phyloP scores from a whole-genome alignment of 306 rosid genomes.

The Begonia peltatifolia region DNA sequence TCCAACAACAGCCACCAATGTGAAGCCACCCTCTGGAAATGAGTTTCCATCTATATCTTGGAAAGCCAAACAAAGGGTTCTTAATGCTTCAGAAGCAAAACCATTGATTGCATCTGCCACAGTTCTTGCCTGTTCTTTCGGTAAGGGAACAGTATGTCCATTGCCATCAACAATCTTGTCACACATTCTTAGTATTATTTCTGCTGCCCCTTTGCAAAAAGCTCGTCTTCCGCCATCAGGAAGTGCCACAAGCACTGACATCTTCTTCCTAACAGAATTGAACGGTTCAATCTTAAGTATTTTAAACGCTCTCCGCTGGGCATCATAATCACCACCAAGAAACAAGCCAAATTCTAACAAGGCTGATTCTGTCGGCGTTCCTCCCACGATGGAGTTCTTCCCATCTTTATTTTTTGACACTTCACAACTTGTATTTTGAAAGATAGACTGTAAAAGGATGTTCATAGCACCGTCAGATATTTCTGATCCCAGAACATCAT shows the following conservation, averaged over 20 bases:
- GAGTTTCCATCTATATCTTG: slow-evolving; percentile 27
- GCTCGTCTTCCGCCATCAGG: slow-evolving; percentile 52
- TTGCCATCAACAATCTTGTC: slow-evolving; percentile 44
- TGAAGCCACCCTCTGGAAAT: slow-evolving; percentile 57
- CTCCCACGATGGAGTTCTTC: slow-evolving; percentile 53
- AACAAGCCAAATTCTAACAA: slow-evolving; percentile 60
- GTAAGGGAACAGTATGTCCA: slow-evolving; percentile 48
- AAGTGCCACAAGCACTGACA: slow-evolving; percentile 72
- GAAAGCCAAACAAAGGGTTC: slow-evolving; percentile 84
- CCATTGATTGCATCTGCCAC: slow-evolving; percentile 43
- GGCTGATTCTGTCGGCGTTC: slow-evolving; percentile 93
- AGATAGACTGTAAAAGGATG: slow-evolving; percentile 58
- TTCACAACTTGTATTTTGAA: slow-evolving; percentile 70
- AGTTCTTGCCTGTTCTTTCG: slow-evolving; percentile 22
- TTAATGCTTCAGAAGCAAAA: slow-evolving; percentile 78
- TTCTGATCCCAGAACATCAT: slow-evolving; percentile 27
- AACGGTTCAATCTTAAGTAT: slow-evolving; percentile 80
- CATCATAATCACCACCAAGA: slow-evolving; percentile 56
- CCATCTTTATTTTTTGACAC: slow-evolving; percentile 59
- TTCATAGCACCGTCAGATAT: slow-evolving; percentile 33
- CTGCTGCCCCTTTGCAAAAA: slow-evolving; percentile 96
- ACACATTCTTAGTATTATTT: slow-evolving; percentile 60
- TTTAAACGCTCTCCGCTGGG: slow-evolving; percentile 26
- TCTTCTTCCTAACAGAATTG: slow-evolving; percentile 80
- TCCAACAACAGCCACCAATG: slow-evolving; percentile 68